Percentiles rank a stretch among this genome's conserved stretches.
These are phyloP conservation scores for Themeda triandra DNA, from an alignment of 176 grass and related monocot genomes.

Conservation along the genomic window DNA sequence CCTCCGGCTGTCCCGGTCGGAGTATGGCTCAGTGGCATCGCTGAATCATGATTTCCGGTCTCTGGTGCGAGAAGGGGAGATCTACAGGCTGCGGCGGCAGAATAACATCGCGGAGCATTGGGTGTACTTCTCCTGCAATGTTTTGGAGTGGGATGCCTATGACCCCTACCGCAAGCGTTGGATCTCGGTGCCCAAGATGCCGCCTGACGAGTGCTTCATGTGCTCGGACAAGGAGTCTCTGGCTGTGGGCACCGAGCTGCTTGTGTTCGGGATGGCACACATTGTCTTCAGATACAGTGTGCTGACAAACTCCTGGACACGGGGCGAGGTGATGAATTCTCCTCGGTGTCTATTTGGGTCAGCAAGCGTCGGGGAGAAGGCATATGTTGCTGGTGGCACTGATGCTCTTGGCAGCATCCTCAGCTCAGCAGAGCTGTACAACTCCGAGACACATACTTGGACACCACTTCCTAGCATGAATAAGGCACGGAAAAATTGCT, in stretches of 20 bases:
- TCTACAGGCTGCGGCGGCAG: constrained; percentile 55
- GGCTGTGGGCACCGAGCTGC: constrained; percentile 69
- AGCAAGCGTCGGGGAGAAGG: constrained; percentile 61
- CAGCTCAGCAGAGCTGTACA: constrained; percentile 71
- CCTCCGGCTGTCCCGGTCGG: constrained; percentile 43
- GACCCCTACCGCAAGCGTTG: constrained; percentile 56
- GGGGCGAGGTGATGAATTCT: constrained; percentile 57
- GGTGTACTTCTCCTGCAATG: constrained; percentile 81
- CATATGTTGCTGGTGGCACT: constrained; percentile 64
- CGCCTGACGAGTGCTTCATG: constrained; percentile 44
- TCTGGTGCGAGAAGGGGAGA: constrained; percentile 50
- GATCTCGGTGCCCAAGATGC: constrained; percentile 77
- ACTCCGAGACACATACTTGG: constrained; percentile 67
- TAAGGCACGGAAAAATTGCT: constrained; percentile 63
- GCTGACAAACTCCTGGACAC: constrained; percentile 72
- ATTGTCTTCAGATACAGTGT: constrained; percentile 84
- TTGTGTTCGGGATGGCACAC: constrained; percentile 71
- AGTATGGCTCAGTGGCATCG: constrained; percentile 51
- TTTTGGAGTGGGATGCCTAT: constrained; percentile 68
- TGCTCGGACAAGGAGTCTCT: constrained; percentile 71
- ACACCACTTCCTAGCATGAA: constrained; percentile 59
- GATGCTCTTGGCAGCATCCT: constrained; percentile 43
- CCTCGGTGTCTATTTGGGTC: constrained; percentile 67
- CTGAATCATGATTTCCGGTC: constrained; percentile 48
- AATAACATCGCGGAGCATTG: constrained; percentile 67